Conservation (phyloP, 306 rosid genomes). For the Rosa persica region DNA sequence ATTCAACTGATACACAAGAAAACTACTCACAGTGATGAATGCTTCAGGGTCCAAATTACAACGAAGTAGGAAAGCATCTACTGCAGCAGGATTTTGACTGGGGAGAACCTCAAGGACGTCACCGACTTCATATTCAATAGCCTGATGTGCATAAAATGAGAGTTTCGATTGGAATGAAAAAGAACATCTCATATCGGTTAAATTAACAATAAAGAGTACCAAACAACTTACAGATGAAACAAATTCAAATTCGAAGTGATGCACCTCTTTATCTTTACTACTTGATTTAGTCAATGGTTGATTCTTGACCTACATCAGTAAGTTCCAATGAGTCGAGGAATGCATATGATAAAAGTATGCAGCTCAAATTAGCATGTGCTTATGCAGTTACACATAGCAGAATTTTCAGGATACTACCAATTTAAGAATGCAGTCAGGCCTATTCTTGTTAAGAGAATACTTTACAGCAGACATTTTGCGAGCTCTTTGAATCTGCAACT, state of each 20-base stretch:
- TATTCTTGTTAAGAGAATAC: constrained; percentile 46
- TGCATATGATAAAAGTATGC: not conserved
- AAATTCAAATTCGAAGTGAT: constrained; percentile 82
- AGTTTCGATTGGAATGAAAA: constrained; percentile 9
- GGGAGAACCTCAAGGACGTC: constrained; percentile 85
- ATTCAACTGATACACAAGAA: constrained; percentile 19
- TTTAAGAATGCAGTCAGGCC: constrained; percentile 77
- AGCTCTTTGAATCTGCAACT: constrained; percentile 64
- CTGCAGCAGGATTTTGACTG: constrained; percentile 61
- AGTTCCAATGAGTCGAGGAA: constrained; percentile 24
- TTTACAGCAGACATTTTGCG: constrained; percentile 71
- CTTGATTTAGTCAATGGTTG: constrained; percentile 61
- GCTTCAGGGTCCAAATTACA: constrained; percentile 84
- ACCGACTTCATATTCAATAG: constrained; percentile 63
- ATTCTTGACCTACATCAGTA: constrained; percentile 61
- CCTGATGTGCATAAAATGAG: constrained; percentile 40
- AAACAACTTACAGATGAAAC: constrained; percentile 57
- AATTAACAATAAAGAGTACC: not conserved
- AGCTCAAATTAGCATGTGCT: not conserved
- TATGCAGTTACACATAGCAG: not conserved
- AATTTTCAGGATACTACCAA: constrained; percentile 44
- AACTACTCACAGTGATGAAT: constrained; percentile 61
- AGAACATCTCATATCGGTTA: not conserved
- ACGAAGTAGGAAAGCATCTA: constrained; percentile 64
- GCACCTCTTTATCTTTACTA: constrained; percentile 63